Conservation (phyloP, 2,329 filamentous ascomycete genomes). For the Ascocoryne sarcoides region DNA sequence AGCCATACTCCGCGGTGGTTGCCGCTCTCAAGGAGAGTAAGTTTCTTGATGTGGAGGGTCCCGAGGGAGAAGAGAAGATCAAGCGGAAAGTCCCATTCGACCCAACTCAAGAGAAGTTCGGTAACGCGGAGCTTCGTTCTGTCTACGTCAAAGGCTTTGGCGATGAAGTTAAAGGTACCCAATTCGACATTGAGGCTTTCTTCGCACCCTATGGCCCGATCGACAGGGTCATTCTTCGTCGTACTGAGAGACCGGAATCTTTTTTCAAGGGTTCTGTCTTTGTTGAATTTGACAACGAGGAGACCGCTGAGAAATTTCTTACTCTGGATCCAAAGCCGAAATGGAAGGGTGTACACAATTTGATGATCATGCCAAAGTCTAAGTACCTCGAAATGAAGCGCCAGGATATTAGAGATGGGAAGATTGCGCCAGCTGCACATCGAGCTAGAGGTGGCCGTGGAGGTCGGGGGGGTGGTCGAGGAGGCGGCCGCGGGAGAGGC, state of each 20-base stretch:
- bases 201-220: constrained; percentile 73
- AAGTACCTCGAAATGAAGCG: constrained; percentile 77
- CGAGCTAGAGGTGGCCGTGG: constrained; percentile 10
- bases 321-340: constrained; percentile 70
- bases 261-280: constrained; percentile 96
- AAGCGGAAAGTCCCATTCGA: constrained; percentile 68
- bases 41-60: constrained; percentile 63
- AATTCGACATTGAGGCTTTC: constrained; percentile 91
- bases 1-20: constrained; percentile 76
- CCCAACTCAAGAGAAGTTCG: constrained; percentile 44
- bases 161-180: constrained; percentile 70
- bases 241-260: constrained; percentile 50
- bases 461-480: constrained; percentile 7
- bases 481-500: constrained; percentile 5
- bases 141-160: constrained; percentile 95
- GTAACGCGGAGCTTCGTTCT: constrained; percentile 61
- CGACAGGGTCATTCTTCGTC: constrained; percentile 79
- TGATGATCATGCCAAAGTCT: constrained; percentile 80
- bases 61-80: constrained; percentile 61
- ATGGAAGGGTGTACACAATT: constrained; percentile 65
- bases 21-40: constrained; percentile 72
- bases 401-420: constrained; percentile 61
- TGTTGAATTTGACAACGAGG: constrained; percentile 78
- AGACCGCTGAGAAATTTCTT: constrained; percentile 73
- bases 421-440: constrained; percentile 47